Conservation (phyloP, 139 green algal genomes). For the Haematococcus lacustris region DNA sequence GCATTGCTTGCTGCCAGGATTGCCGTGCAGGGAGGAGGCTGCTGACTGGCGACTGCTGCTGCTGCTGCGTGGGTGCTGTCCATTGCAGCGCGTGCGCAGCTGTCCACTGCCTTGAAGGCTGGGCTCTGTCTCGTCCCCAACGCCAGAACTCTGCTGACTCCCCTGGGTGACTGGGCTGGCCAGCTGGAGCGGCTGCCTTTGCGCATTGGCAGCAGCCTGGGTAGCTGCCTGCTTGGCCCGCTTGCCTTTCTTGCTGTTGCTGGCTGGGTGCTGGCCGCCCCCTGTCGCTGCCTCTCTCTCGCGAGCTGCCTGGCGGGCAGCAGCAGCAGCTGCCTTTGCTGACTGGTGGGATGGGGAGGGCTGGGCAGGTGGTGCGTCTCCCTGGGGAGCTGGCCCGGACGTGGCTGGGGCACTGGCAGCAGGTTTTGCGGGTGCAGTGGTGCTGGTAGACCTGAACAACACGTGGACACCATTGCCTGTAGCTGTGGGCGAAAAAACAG, state of each 20-base stretch:
- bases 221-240: background rate
- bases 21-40: background rate
- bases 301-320: background rate
- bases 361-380: background rate
- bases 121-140: background rate
- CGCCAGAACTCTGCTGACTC: background rate
- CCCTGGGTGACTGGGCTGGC: background rate
- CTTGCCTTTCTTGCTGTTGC: background rate
- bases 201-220: background rate
- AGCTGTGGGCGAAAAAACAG: background rate
- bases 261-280: background rate
- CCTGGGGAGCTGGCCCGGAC: background rate
- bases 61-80: background rate
- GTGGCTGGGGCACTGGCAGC: background rate
- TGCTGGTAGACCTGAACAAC: conserved; percentile 5
- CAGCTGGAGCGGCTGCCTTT: background rate
- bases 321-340: background rate
- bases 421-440: background rate
- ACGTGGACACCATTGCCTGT: conserved; percentile 5
- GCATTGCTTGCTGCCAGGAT: background rate
- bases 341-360: background rate
- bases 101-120: background rate
- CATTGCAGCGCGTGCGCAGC: background rate
- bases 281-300: background rate
- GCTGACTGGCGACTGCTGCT: background rate